Percentiles rank a stretch among this genome's conserved stretches.
Conservation (phyloP, 441 rosid species). For the Syzygium syzygioides region DNA sequence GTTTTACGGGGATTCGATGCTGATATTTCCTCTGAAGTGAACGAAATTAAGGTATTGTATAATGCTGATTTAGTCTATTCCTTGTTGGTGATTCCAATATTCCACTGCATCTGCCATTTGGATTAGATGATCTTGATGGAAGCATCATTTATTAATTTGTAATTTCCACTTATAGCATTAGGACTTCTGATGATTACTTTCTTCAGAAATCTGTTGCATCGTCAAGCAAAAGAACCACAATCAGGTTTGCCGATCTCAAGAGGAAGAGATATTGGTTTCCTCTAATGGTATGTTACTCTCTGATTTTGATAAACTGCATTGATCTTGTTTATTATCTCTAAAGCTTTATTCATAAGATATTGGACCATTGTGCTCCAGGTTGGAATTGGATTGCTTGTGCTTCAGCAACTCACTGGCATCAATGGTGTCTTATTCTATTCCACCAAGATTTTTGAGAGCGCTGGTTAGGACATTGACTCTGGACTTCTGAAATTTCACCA, state of each 20-base stretch:
- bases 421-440: conserved; percentile 89
- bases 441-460: conserved; percentile 59
- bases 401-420: conserved; percentile 78
- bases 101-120: not conserved
- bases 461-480: conserved; percentile 40
- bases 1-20: conserved; percentile 85
- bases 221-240: conserved; percentile 50
- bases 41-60: conserved; percentile 61
- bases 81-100: not conserved
- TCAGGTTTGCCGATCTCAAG: conserved; percentile 76
- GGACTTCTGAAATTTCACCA: not conserved
- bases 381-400: conserved; percentile 73
- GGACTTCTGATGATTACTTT: conserved; percentile 11
- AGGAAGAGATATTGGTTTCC: conserved; percentile 83
- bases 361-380: conserved; percentile 33
- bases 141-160: not conserved
- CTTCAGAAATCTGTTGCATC: conserved; percentile 75
- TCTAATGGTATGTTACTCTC: conserved; percentile 44
- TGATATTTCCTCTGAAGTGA: conserved; percentile 71
- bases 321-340: not conserved
- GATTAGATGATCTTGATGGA: not conserved
- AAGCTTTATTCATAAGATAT: not conserved
- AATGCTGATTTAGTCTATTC: not conserved
- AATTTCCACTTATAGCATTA: conserved; percentile 2
- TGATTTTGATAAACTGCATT: not conserved